A percentile compares a stretch with the other conserved stretches of the same genome.
Conservation (phyloP, 192 early-diverging fungal species). For the Rhizophagus clarus region DNA sequence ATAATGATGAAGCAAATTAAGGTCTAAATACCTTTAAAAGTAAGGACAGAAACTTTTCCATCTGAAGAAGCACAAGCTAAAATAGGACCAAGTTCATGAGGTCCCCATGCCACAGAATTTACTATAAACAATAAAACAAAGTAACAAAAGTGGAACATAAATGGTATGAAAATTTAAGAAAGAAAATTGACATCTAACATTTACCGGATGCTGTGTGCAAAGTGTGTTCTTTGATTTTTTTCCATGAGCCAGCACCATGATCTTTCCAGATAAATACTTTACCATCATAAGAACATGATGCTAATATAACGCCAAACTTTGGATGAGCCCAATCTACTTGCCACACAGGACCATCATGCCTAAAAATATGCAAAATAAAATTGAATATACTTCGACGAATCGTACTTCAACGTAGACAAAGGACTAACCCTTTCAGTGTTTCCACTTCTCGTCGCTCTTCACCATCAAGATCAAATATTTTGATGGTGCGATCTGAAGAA, state of each 20-base stretch:
- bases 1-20: not conserved
- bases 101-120: conserved; percentile 95
- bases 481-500: conserved; percentile 94
- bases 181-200: not conserved
- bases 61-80: conserved; percentile 94
- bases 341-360: conserved; percentile 99
- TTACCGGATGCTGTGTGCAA: conserved; percentile 89
- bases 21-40: conserved; percentile 75
- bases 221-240: conserved; percentile 83
- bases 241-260: conserved; percentile 71
- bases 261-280: conserved; percentile 97
- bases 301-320: conserved; percentile 94
- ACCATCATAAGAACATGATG: conserved; percentile 96
- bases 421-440: conserved; percentile 69
- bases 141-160: not conserved
- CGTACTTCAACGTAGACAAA: not conserved
- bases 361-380: conserved; percentile 38
- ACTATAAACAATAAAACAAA: conserved; percentile 54
- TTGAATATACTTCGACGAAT: not conserved
- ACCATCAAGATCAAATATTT: conserved; percentile 89
- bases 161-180: not conserved
- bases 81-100: conserved; percentile 93
- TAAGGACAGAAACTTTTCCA: conserved; percentile 89
- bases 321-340: conserved; percentile 99
- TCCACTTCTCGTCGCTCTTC: conserved; percentile 67